Base-by-base conservation (phyloP, 306 rosid species). In the Rosa multiflora region DNA sequence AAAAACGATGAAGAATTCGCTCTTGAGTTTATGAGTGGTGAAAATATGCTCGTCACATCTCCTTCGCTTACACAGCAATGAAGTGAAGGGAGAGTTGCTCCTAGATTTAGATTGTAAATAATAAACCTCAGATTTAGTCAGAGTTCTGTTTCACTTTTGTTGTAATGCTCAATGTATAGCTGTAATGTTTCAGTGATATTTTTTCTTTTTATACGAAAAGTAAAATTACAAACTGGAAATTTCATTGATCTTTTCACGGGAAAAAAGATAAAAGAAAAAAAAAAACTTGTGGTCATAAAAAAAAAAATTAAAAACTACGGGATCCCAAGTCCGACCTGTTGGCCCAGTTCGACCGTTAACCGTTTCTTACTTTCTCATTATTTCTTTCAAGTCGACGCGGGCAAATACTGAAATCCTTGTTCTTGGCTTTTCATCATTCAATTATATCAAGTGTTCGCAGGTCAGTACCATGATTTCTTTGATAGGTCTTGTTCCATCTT, bases 1-100 rank as follows among this genome's bases (percentile, higher is more conserved):
- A 94, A 87, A 90, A 92, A 88, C 40, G 90, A 94, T 39, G 97
- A 92, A 75, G 97, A 94, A 53, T 94, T 94, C 78, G 91, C 91
- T 82, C 82, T 84, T 39, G 89, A 81, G 40, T 92, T 84, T 80
- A 76, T 88, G 79, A 79, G 79, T 43, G 78, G 53, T 2, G 85
- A 78, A 79, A 67, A 80, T 61, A 86, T 67, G 49, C 80, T 11
- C 26, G 83, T 15, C 12, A 40, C 80, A 17, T 47, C 81, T 80
- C 80, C 83, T 21, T 52, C 69, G 52, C 55, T 66, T 18, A 12
- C 56, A 79, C 74, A 15, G 13, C 67, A 56, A 49, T 81, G 78
- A 83, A 35, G 63, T 35, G 73, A 13, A 32, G 10, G 32, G 49
- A 12, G 42, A 21, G 42, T 68, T 26, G 11, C 76, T 6, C 62